Percentiles rank a stretch among this genome's conserved stretches.
Conservation (phyloP, 805 yeast genomes). For the Zygosaccharomyces pseudorouxii region DNA sequence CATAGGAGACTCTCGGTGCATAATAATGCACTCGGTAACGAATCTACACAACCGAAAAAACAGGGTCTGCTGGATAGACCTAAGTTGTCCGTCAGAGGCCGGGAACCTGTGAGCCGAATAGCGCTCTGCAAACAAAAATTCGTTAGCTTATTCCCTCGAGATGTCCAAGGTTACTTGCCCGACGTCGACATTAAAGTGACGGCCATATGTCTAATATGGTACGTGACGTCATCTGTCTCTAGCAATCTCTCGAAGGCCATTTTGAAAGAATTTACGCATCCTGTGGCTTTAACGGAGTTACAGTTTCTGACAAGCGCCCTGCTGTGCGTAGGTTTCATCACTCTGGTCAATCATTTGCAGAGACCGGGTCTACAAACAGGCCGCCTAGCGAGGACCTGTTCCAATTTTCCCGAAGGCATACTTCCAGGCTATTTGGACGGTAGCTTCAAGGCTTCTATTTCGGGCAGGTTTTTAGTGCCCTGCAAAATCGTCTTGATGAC, state of each 20-base stretch:
- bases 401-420: constrained; percentile 35
- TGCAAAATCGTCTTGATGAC: constrained; percentile 49
- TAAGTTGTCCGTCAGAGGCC: background rate
- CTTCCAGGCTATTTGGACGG: constrained; percentile 34
- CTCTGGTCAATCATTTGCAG: constrained; percentile 39
- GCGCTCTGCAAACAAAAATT: constrained; percentile 8
- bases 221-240: constrained; percentile 71
- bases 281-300: constrained; percentile 83
- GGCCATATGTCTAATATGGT: constrained; percentile 70
- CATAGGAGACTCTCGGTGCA: constrained; percentile 19
- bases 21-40: constrained; percentile 22
- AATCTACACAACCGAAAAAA: constrained; percentile 12
- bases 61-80: constrained; percentile 1
- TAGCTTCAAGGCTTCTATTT: constrained; percentile 27
- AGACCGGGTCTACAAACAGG: constrained; percentile 36
- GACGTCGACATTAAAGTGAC: constrained; percentile 43
- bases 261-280: constrained; percentile 62
- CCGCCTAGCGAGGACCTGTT: constrained; percentile 14
- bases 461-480: constrained; percentile 50
- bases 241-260: constrained; percentile 78
- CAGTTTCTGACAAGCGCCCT: constrained; percentile 74
- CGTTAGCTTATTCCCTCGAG: constrained; percentile 13
- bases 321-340: constrained; percentile 48
- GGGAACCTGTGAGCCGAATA: background rate
- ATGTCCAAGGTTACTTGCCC: constrained; percentile 25